Conservation (phyloP, 495 filamentous ascomycete species). For the Xylaria longipes region DNA sequence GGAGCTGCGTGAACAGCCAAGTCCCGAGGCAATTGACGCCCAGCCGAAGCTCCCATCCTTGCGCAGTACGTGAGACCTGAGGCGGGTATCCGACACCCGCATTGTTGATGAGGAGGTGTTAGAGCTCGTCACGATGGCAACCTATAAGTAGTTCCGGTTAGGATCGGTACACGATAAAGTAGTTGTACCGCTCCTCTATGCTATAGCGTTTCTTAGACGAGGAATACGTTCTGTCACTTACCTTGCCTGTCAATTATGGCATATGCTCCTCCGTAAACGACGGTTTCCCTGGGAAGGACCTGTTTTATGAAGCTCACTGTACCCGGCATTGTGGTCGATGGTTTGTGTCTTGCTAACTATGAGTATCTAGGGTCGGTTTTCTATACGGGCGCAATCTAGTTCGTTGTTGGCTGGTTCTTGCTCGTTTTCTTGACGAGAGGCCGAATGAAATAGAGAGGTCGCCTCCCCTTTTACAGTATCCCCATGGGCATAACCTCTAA, state of each 20-base stretch:
- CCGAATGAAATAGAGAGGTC: not conserved
- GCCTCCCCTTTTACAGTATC: not conserved
- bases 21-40: conserved; percentile 49
- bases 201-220: not conserved
- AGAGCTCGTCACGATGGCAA: conserved; percentile 42
- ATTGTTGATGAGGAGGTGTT: conserved; percentile 41
- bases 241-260: conserved; percentile 38
- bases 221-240: conserved; percentile 14
- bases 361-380: not conserved
- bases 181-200: not conserved
- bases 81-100: conserved; percentile 44
- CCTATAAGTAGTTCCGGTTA: not conserved
- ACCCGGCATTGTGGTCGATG: not conserved
- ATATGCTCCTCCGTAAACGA: conserved; percentile 31
- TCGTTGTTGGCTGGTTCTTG: not conserved
- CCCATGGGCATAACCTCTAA: not conserved
- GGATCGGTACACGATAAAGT: not conserved
- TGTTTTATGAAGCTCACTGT: conserved; percentile 39
- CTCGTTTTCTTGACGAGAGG: not conserved
- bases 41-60: conserved; percentile 45
- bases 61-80: conserved; percentile 27
- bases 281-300: conserved; percentile 30
- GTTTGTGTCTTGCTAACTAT: not conserved
- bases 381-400: not conserved
- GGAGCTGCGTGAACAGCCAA: conserved; percentile 46